These are phyloP conservation scores for Saturnispora zaruensis DNA, from an alignment of 805 yeast genomes.

Conservation along the genomic window DNA sequence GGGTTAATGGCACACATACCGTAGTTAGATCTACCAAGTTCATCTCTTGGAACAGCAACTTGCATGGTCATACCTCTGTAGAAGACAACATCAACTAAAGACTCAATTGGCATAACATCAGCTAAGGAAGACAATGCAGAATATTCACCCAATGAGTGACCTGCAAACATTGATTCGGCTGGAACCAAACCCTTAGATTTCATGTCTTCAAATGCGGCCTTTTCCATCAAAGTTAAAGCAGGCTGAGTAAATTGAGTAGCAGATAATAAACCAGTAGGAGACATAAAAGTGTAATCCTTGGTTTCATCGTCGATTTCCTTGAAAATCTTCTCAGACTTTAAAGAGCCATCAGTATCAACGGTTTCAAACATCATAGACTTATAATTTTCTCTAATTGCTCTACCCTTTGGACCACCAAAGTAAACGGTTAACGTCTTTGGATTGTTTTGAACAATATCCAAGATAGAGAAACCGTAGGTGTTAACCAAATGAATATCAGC, in stretches of 20 bases:
- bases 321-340: constrained; percentile 90
- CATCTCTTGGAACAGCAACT: constrained; percentile 98
- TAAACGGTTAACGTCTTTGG: constrained; percentile 93
- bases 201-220: constrained; percentile 97
- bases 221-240: constrained; percentile 97
- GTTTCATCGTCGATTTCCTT: constrained; percentile 79
- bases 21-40: constrained; percentile 89
- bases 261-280: constrained; percentile 90
- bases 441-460: constrained; percentile 90
- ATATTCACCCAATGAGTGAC: constrained; percentile 98
- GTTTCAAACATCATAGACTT: constrained; percentile 97
- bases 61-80: constrained; percentile 99
- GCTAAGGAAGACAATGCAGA: constrained; percentile 96
- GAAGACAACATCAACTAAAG: constrained; percentile 93
- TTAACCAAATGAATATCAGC: constrained; percentile 89
- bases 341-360: constrained; percentile 70
- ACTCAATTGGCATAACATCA: constrained; percentile 97
- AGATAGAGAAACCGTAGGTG: constrained; percentile 94
- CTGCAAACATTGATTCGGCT: constrained; percentile 89
- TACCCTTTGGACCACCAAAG: constrained; percentile 97
- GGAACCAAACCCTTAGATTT: constrained; percentile 93
- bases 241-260: constrained; percentile 99
- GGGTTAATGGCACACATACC: constrained; percentile 99
- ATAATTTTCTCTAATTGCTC: constrained; percentile 88
- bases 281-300: constrained; percentile 77